Conservation (phyloP, 1,139 yeast genomes). For the Candida smagusa region DNA sequence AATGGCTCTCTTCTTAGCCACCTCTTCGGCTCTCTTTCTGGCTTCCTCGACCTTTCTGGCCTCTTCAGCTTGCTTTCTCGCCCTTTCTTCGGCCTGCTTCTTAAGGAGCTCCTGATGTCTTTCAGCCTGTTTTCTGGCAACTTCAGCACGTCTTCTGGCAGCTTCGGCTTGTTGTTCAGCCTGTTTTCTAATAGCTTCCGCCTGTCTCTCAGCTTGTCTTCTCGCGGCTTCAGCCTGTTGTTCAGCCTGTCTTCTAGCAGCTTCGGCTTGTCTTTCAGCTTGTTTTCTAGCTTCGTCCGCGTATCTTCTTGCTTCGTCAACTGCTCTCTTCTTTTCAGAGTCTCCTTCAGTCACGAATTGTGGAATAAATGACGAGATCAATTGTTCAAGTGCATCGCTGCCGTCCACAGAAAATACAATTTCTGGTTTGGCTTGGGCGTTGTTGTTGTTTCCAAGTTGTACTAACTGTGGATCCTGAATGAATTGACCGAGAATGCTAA, state of each 20-base stretch:
- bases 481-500: conserved; percentile 1
- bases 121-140: not conserved
- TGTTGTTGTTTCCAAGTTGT: conserved; percentile 3
- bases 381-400: conserved; percentile 3
- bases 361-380: conserved; percentile 5
- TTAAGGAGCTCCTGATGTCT: not conserved
- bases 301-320: not conserved
- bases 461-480: conserved; percentile 1
- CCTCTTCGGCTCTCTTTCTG: not conserved
- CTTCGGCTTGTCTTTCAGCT: conserved; percentile 10
- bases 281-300: conserved; percentile 1
- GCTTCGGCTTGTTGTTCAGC: not conserved
- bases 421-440: conserved; percentile 1
- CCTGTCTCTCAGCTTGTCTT: conserved; percentile 1
- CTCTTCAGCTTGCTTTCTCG: conserved; percentile 7
- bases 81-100: conserved; percentile 1
- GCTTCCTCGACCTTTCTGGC: conserved; percentile 10
- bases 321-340: not conserved
- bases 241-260: conserved; percentile 6
- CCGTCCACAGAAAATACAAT: not conserved
- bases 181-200: not conserved
- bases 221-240: conserved; percentile 10
- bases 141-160: not conserved
- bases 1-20: not conserved
- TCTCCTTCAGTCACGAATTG: not conserved